phyloP scores from a whole-genome alignment of 164 flowering plant species.

The Cinnamomum chago region DNA sequence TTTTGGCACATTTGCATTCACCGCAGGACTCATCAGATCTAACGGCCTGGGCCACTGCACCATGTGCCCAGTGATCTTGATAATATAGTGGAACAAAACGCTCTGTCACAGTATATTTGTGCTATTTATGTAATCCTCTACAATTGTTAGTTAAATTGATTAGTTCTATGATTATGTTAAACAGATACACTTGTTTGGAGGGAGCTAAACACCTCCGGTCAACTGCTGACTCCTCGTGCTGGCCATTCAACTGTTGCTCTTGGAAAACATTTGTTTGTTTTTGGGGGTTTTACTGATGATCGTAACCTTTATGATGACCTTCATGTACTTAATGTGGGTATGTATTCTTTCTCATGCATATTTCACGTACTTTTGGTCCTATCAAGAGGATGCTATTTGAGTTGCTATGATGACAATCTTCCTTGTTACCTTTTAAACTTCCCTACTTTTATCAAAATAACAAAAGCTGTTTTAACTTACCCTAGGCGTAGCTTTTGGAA shows the following conservation, averaged over 20 bases:
- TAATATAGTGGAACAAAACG: background rate
- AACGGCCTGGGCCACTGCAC: background rate
- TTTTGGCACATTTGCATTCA: background rate
- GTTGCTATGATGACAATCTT: background rate
- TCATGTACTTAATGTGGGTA: conserved; percentile 85
- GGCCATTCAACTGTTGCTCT: conserved; percentile 83
- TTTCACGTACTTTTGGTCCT: background rate
- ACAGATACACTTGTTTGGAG: conserved; percentile 82
- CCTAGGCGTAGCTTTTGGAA: background rate
- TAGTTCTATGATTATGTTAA: background rate
- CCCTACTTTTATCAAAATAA: background rate
- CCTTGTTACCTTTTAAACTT: background rate
- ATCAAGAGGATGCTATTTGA: background rate
- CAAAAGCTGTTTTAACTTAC: background rate
- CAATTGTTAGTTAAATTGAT: background rate
- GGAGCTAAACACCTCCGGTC: conserved; percentile 69
- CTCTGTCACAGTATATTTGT: background rate
- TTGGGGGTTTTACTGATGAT: conserved; percentile 92
- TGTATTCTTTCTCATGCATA: conserved; percentile 14
- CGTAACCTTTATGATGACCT: conserved; percentile 84
- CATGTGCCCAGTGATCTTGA: background rate
- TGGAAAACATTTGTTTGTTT: conserved; percentile 77
- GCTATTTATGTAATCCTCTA: background rate
- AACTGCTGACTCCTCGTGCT: conserved; percentile 76
- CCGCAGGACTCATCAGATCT: background rate